Conservation (phyloP, 1,284 basidiomycete genomes). For the Puccinia novopanici region DNA sequence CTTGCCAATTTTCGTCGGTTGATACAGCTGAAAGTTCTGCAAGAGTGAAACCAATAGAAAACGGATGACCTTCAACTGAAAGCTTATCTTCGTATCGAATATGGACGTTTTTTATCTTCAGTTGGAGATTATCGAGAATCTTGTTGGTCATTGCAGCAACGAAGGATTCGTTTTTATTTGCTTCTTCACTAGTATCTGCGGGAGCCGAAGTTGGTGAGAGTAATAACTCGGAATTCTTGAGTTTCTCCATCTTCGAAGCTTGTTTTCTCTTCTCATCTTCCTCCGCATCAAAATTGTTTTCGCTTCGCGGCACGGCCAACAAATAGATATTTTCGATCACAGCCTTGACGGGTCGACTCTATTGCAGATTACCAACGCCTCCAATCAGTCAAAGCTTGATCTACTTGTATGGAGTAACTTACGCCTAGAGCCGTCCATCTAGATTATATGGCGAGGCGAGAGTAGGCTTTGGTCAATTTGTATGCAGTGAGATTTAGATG, state of each 20-base stretch:
- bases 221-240: conserved; percentile 47
- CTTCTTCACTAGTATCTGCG: conserved; percentile 64
- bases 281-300: conserved; percentile 48
- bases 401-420: not conserved
- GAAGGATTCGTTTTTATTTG: conserved; percentile 76
- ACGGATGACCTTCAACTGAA: conserved; percentile 94
- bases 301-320: conserved; percentile 46
- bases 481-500: not conserved
- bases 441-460: not conserved
- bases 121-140: conserved; percentile 93
- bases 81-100: conserved; percentile 93
- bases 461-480: not conserved
- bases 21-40: conserved; percentile 90
- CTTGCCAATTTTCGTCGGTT: conserved; percentile 84
- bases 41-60: conserved; percentile 89
- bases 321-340: conserved; percentile 51
- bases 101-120: conserved; percentile 92
- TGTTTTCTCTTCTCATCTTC: conserved; percentile 50
- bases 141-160: conserved; percentile 83
- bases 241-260: conserved; percentile 49
- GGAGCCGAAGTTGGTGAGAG: conserved; percentile 20
- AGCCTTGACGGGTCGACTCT: conserved; percentile 50
- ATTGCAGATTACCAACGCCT: not conserved
- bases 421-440: conserved; percentile 45
- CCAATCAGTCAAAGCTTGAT: not conserved